Base-by-base conservation (phyloP, 345 rosid genomes). In the Pistacia integerrima region DNA sequence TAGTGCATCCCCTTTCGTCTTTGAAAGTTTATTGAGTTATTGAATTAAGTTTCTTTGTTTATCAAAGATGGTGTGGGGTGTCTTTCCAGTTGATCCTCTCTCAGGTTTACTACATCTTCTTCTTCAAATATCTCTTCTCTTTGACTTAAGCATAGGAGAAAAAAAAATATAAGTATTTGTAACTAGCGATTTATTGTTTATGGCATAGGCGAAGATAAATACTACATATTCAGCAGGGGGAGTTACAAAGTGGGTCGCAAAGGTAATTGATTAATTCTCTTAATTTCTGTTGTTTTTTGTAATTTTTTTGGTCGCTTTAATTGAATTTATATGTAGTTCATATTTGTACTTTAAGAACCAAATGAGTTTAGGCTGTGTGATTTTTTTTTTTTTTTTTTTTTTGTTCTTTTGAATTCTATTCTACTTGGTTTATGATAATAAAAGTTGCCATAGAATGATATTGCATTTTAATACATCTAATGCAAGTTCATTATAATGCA, bases 231-330 rank as follows among this genome's bases (percentile, higher is more conserved):
- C 78, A 55, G 76, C 30, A 88, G 82, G 75, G 98, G 97, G 51
- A 78, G 76, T 4, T 90, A 82, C 84, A 85, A 82, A 82, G 93
- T 93, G 73, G 98, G 98, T 70, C 90, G 98, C 49, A 93, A 87
- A 87, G 98, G 96, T 91, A 79, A 22, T 38, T 67, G 33, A 35
- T 51, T 67, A 8, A 1, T 35, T 33, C 33, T 28, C 18, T 44
- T 13, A n/a, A n/a, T 20, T 11, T 4, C 18, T 38, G 2, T 55
- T 14, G 6, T 35, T 28, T 22, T 66, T 44, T 52, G 1, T n/a
- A 52, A 55, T 17, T 51, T 3, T 41, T 41, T 20, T n/a, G 7
- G 12, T 52, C 11, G 16, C 13, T 52, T 36, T 16, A n/a, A 17
- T 62, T 33, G 44, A 62, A 41, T 62, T 25, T 5, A 12, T 2